Conservation (phyloP, 768 basidiomycete species). For the Lepiota venenata region DNA sequence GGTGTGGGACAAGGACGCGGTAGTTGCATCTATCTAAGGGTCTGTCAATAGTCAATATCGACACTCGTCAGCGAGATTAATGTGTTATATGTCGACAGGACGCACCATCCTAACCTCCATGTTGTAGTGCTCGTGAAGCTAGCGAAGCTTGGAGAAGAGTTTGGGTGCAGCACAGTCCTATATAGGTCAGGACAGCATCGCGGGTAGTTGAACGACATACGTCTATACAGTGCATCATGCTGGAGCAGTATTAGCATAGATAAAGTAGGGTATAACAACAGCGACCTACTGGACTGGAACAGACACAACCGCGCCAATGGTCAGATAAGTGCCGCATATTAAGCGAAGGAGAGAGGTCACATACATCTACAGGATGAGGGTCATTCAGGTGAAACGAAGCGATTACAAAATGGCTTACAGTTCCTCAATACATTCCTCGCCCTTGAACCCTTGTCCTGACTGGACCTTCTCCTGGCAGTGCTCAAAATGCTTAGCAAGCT, state of each 20-base stretch:
- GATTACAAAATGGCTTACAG: slow-evolving; percentile 50
- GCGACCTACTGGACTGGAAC: slow-evolving; percentile 62
- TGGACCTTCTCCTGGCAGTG: slow-evolving; percentile 89
- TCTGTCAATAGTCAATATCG: neutral
- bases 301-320: neutral
- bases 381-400: slow-evolving; percentile 14
- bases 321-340: slow-evolving; percentile 16
- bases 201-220: slow-evolving; percentile 41
- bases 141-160: slow-evolving; percentile 76
- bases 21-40: no score
- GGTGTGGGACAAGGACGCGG: no score
- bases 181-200: slow-evolving; percentile 36
- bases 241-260: slow-evolving; percentile 23
- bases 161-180: slow-evolving; percentile 67
- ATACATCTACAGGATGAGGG: slow-evolving; percentile 25
- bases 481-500: slow-evolving; percentile 77
- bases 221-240: slow-evolving; percentile 93
- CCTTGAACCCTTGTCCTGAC: slow-evolving; percentile 79
- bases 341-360: slow-evolving; percentile 15
- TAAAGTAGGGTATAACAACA: neutral
- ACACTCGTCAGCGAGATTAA: neutral
- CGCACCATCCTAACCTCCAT: neutral
- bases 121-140: slow-evolving; percentile 17
- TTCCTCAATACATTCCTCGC: slow-evolving; percentile 93
- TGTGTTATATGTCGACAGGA: neutral